These are phyloP conservation scores for Botrytis cinerea DNA, from an alignment of 2,329 filamentous ascomycete species.

Conservation along the genomic window DNA sequence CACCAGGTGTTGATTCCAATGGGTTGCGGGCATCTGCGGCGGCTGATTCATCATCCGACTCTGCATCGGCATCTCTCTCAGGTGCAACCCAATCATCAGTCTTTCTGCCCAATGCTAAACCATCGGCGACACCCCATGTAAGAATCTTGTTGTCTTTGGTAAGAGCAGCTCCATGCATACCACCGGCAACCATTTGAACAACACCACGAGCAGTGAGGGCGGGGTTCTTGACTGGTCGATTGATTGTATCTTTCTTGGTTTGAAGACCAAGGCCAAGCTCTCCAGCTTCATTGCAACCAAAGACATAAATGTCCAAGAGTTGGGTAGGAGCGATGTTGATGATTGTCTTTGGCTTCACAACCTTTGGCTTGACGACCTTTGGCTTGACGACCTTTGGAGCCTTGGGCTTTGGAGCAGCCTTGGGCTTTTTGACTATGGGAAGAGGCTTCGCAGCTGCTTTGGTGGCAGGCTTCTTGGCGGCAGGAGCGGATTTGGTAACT, in stretches of 20 bases:
- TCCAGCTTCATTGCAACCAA: constrained; percentile 74
- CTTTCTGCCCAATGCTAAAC: constrained; percentile 75
- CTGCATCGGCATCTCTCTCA: constrained; percentile 51
- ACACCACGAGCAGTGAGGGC: constrained; percentile 62
- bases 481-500: constrained; percentile 5
- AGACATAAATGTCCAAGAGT: constrained; percentile 73
- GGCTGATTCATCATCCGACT: constrained; percentile 49
- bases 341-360: constrained; percentile 18
- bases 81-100: constrained; percentile 66
- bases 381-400: constrained; percentile 15
- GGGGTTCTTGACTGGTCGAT: constrained; percentile 69
- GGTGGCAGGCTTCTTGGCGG: constrained; percentile 1
- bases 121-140: constrained; percentile 86
- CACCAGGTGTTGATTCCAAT: constrained; percentile 45
- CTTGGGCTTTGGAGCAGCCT: constrained; percentile 19
- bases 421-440: constrained; percentile 1
- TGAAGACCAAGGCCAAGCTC: constrained; percentile 77
- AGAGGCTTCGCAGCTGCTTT: constrained; percentile 6
- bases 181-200: constrained; percentile 74
- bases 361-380: constrained; percentile 15
- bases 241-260: constrained; percentile 67
- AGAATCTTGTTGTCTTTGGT: constrained; percentile 79
- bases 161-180: constrained; percentile 77
- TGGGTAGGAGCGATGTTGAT: constrained; percentile 64
- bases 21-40: constrained; percentile 65